Conservation (phyloP, 2,329 filamentous ascomycete species). For the Rhexocercosporidium sp. region DNA sequence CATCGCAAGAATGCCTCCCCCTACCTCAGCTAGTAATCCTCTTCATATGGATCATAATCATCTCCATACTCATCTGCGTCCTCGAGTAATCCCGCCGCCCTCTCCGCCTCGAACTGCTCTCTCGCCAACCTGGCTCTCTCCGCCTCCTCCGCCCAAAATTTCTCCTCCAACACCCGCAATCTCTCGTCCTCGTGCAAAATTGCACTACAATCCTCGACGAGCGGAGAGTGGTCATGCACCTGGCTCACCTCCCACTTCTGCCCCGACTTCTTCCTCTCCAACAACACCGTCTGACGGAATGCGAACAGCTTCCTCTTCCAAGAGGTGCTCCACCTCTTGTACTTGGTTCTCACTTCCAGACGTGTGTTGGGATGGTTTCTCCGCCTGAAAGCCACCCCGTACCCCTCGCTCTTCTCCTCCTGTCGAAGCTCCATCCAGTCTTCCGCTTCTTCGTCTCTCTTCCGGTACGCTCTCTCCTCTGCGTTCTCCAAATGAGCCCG, state of each 20-base stretch:
- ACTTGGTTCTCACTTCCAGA: not conserved
- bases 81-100: not conserved
- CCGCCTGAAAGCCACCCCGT: not conserved
- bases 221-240: not conserved
- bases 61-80: not conserved
- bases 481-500: not conserved
- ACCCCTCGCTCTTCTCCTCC: not conserved
- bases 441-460: not conserved
- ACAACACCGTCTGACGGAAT: not conserved
- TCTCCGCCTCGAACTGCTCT: not conserved
- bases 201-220: not conserved
- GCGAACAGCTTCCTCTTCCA: not conserved
- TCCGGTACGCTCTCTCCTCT: not conserved
- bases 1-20: not conserved
- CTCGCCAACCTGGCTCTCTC: too few relatives aligned
- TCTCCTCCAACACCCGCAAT: not conserved
- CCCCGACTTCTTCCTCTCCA: not conserved
- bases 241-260: not conserved
- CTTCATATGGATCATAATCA: slow-evolving; percentile 1
- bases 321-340: not conserved
- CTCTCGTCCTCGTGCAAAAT: not conserved
- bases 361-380: not conserved
- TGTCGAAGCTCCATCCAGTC: not conserved
- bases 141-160: too few relatives aligned
- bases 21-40: not conserved